These are phyloP conservation scores for Coniferiporia sulphurascens DNA, from an alignment of 1,284 basidiomycete species.

Conservation along the genomic window DNA sequence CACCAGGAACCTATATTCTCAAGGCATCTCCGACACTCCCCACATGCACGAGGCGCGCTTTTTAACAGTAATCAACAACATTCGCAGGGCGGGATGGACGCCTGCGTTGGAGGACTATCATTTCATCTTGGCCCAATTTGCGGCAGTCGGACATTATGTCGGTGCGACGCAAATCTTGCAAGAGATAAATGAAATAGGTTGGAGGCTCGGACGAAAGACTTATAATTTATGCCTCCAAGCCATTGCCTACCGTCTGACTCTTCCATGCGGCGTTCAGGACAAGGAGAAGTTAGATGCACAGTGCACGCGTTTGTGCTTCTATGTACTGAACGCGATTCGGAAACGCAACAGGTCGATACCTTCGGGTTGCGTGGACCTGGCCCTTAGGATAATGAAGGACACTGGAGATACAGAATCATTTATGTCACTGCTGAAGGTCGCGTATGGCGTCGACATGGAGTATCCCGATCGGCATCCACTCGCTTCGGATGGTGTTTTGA, in stretches of 20 bases:
- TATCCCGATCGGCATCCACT: conserved; percentile 61
- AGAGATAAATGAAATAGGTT: conserved; percentile 47
- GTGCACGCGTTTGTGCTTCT: conserved; percentile 37
- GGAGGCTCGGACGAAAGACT: conserved; percentile 46
- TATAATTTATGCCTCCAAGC: conserved; percentile 62
- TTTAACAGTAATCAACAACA: conserved; percentile 61
- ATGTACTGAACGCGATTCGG: conserved; percentile 56
- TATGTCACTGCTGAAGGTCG: conserved; percentile 51
- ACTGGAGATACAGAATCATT: conserved; percentile 50
- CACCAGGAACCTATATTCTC: conserved; percentile 34
- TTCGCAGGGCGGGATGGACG: conserved; percentile 44
- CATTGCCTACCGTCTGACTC: conserved; percentile 56
- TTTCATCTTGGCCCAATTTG: conserved; percentile 66
- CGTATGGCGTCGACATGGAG: conserved; percentile 68
- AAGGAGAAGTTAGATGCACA: conserved; percentile 37
- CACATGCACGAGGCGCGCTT: conserved; percentile 60
- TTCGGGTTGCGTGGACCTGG: conserved; percentile 56
- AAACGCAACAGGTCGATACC: conserved; percentile 42
- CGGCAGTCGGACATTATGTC: conserved; percentile 59
- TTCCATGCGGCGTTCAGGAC: conserved; percentile 43
- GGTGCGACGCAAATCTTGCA: conserved; percentile 55
- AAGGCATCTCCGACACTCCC: conserved; percentile 31
- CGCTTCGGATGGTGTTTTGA: conserved; percentile 31
- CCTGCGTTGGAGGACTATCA: conserved; percentile 66
- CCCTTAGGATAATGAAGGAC: conserved; percentile 62